Conservation (phyloP, 345 rosid genomes). For the Trapa bicornis region DNA sequence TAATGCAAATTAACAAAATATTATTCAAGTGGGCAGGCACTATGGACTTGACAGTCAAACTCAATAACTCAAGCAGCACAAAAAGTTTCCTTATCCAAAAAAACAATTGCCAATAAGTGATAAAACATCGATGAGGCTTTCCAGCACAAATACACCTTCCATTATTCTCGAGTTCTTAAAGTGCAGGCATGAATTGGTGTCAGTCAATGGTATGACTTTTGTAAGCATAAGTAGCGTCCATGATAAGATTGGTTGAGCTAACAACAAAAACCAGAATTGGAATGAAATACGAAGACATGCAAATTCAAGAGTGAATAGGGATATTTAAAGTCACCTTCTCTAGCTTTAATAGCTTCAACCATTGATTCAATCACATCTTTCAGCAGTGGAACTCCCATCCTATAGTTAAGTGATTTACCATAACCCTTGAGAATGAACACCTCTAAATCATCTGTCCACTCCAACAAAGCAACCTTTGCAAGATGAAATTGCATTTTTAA, state of each 20-base stretch:
- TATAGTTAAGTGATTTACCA: slow-evolving; percentile 68
- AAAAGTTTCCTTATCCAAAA: not conserved
- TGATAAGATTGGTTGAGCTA: not conserved
- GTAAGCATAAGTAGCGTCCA: not conserved
- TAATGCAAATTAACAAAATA: too few relatives aligned
- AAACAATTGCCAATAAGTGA: not conserved
- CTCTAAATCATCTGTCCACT: slow-evolving; percentile 93
- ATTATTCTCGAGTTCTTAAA: too few relatives aligned
- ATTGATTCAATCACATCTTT: slow-evolving; percentile 73
- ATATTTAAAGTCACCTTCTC: slow-evolving; percentile 48
- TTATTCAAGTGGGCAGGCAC: not conserved
- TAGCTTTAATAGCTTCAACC: slow-evolving; percentile 73
- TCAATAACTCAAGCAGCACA: not conserved
- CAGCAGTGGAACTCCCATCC: slow-evolving; percentile 85
- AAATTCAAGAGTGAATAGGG: not conserved
- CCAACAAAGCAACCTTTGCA: slow-evolving; percentile 73
- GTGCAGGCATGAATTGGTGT: too few relatives aligned
- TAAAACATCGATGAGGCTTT: not conserved
- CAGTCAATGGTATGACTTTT: not conserved
- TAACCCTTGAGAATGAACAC: slow-evolving; percentile 72
- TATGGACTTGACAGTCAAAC: not conserved
- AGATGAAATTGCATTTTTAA: not conserved
- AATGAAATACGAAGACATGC: not conserved
- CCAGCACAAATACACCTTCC: too few relatives aligned
- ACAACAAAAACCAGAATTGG: not conserved